Conservation (phyloP, 2,329 filamentous ascomycete genomes). For the Phyllosticta citriasiana region DNA sequence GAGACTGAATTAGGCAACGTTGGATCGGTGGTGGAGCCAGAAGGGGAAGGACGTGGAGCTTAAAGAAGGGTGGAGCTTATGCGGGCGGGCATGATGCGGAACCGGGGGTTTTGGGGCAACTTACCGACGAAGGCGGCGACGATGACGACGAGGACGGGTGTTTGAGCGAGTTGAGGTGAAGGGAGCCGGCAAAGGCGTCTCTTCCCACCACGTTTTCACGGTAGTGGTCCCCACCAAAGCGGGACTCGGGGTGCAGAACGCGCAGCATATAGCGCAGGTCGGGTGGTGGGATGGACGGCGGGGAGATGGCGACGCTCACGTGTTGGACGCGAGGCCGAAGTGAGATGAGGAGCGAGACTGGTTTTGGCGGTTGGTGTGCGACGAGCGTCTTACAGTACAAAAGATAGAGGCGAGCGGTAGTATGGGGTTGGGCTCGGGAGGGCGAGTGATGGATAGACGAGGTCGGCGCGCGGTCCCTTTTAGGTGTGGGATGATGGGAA, state of each 20-base stretch:
- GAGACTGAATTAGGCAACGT: constrained; percentile 7
- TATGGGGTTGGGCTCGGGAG: neutral
- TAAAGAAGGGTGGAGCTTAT: constrained; percentile 8
- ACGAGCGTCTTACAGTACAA: neutral
- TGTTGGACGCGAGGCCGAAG: neutral
- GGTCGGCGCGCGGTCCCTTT: constrained; percentile 9
- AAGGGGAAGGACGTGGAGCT: constrained; percentile 7
- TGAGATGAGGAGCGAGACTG: neutral
- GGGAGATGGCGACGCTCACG: constrained; percentile 3
- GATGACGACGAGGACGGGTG: neutral
- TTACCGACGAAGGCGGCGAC: constrained; percentile 4
- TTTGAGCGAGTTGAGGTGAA: constrained; percentile 1
- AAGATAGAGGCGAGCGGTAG: neutral
- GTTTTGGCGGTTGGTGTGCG: neutral
- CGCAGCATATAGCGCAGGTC: constrained; percentile 4
- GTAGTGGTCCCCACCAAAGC: constrained; percentile 9
- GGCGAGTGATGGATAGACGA: neutral
- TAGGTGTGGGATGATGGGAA: constrained; percentile 5
- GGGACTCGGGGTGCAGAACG: constrained; percentile 8
- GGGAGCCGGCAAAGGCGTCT: constrained; percentile 1
- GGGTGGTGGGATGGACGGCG: neutral
- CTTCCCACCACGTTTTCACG: constrained; percentile 10
- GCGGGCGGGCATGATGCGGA: constrained; percentile 3
- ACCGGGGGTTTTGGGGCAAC: neutral
- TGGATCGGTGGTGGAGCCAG: constrained; percentile 4